These are phyloP conservation scores for Syzygium oleosum DNA, from an alignment of 345 rosid genomes.

Conservation along the genomic window DNA sequence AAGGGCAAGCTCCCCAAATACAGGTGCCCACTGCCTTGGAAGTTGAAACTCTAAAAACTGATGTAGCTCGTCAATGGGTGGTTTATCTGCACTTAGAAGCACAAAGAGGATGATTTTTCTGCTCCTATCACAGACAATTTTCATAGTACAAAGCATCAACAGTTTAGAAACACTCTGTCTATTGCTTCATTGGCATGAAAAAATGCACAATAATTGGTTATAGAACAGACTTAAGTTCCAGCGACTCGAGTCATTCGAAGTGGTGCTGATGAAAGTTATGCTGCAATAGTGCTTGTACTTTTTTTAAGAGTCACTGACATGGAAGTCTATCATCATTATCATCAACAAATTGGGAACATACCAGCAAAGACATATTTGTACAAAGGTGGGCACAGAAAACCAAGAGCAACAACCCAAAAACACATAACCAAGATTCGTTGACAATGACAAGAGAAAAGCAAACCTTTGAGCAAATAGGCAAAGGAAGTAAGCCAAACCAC, in stretches of 20 bases:
- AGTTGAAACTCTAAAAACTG: conserved; percentile 52
- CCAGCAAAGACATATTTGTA: background rate
- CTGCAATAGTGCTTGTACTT: background rate
- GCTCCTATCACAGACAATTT: background rate
- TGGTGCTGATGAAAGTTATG: background rate
- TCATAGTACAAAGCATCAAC: background rate
- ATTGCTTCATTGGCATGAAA: background rate
- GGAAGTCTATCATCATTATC: background rate
- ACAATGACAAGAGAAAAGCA: background rate
- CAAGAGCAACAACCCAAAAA: background rate
- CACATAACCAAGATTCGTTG: background rate
- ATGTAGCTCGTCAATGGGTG: conserved; percentile 39
- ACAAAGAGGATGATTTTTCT: background rate
- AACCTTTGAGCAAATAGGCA: background rate
- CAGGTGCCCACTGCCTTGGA: conserved; percentile 49
- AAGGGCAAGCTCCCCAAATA: conserved; percentile 39
- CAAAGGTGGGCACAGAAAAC: background rate
- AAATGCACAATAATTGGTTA: background rate
- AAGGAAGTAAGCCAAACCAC: background rate
- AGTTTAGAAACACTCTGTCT: background rate
- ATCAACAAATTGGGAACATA: background rate
- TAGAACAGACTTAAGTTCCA: background rate
- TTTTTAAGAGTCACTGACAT: background rate
- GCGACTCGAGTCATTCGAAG: background rate
- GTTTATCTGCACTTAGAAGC: conserved; percentile 23